Evolutionary conservation across 169 alveolate genomes (phyloP), one percentile per base, ranked within the genome.

Genomic region (Plasmodium knowlesi): DNA sequence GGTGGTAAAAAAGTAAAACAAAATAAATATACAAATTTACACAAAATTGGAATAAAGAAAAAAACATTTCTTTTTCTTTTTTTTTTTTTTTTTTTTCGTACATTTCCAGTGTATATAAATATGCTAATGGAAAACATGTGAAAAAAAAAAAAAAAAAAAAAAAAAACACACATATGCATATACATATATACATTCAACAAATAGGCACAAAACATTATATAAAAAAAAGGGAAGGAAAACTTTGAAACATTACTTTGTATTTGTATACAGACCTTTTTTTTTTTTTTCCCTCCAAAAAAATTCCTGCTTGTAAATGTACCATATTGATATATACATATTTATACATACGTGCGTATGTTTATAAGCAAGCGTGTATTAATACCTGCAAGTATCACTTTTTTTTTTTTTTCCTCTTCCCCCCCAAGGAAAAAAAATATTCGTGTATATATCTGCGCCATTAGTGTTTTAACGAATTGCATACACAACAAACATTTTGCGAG

Each of bases 191-290:
- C 19, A 19, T 46, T 80, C 61, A 81, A 28, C 61, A 50, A 41
- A 50, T 41, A 81, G 61, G 41, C 76, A 67, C 37, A 67, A 25
- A 67, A 19, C 76, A 67, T 22, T 81, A 34, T 81, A 22, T 3
- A 37, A 81, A 39, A 81, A 81, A 43, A 81, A 39, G 72, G 32
- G 74, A 70, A 70, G 43, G 28, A 46, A 19, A 70, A 83, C 25
- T 39, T 83, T 70, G 34, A 70, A 83, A 39, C 72, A 83, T 34
- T 57, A 61, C 41, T 67, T 39, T 53, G 32, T 39, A 54, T 54
- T 83, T 71, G 92, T 83, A 80, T 41, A 83, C 61, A 70, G 82
- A 41, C 74, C 71, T 83, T 83, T 83, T 72, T 83, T 83, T 71
- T 83, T 83, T 83, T 72, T 83, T 83, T 71, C 41, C 16, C 72